Conservation (phyloP, 2,329 filamentous ascomycete genomes). For the Colletotrichum sp. region DNA sequence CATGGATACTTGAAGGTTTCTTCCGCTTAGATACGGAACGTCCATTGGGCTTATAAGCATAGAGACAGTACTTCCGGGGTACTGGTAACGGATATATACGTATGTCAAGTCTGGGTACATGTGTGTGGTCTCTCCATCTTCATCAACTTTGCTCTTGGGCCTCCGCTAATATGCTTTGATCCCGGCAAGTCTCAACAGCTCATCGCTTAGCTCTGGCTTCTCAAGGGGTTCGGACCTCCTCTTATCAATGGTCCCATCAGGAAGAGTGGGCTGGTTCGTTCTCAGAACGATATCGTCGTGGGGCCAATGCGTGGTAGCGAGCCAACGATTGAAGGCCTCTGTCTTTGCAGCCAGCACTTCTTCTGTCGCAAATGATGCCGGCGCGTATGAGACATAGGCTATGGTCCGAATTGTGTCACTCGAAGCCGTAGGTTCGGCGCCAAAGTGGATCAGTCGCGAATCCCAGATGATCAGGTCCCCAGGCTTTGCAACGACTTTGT, state of each 20-base stretch:
- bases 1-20: neutral
- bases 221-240: neutral
- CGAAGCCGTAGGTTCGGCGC: slow-evolving; percentile 19
- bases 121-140: neutral
- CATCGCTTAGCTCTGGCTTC: neutral
- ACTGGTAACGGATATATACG: neutral
- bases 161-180: neutral
- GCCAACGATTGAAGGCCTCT: slow-evolving; percentile 25
- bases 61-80: neutral
- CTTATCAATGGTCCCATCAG: slow-evolving; percentile 23
- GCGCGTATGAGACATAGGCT: slow-evolving; percentile 39
- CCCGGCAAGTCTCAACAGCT: neutral
- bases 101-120: neutral
- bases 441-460: slow-evolving; percentile 36
- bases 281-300: slow-evolving; percentile 39
- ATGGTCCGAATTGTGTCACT: slow-evolving; percentile 36
- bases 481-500: slow-evolving; percentile 35
- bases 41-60: neutral
- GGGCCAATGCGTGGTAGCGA: slow-evolving; percentile 33
- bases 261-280: slow-evolving; percentile 19
- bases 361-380: slow-evolving; percentile 33
- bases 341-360: slow-evolving; percentile 23
- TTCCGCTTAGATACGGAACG: neutral
- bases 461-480: slow-evolving; percentile 41
- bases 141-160: neutral